Evolutionary conservation across 1,284 basidiomycete genomes (phyloP).

Genomic region (Ceratobasidium sp.): DNA sequence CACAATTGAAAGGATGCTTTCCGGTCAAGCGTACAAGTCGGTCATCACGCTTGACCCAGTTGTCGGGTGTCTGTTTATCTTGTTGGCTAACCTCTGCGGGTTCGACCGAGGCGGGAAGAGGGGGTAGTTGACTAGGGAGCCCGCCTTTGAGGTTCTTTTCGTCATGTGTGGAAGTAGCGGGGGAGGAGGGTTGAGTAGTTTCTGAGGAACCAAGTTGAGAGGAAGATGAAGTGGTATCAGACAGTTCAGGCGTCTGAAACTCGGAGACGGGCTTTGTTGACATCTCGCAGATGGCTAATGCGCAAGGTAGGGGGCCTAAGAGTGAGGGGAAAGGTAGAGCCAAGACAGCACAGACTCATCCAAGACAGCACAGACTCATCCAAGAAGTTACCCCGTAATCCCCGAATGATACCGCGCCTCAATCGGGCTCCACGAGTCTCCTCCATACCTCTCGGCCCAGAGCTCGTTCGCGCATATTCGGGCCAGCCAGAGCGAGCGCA

Average conservation of each 20-base stretch:
- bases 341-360: no score
- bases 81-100: slow-evolving; percentile 46
- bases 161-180: background rate
- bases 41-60: slow-evolving; percentile 61
- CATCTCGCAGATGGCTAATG: no score
- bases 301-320: background rate
- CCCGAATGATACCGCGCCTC: background rate
- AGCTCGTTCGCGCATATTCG: background rate
- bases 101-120: slow-evolving; percentile 46
- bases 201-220: background rate
- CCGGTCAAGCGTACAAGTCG: slow-evolving; percentile 67
- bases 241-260: slow-evolving; percentile 7
- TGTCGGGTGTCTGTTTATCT: slow-evolving; percentile 61
- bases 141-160: background rate
- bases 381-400: background rate
- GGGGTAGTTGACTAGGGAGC: slow-evolving; percentile 50
- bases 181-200: slow-evolving; percentile 8
- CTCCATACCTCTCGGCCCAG: background rate
- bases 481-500: slow-evolving; percentile 6
- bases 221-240: slow-evolving; percentile 5
- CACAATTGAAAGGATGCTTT: slow-evolving; percentile 73
- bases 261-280: slow-evolving; percentile 3
- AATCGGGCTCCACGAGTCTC: background rate
- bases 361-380: background rate
- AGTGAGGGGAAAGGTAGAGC: no score